Evolutionary conservation across 805 yeast genomes (phyloP), one percentile per base, ranked within the genome.

Genomic region (Citeromyces matritensis): DNA sequence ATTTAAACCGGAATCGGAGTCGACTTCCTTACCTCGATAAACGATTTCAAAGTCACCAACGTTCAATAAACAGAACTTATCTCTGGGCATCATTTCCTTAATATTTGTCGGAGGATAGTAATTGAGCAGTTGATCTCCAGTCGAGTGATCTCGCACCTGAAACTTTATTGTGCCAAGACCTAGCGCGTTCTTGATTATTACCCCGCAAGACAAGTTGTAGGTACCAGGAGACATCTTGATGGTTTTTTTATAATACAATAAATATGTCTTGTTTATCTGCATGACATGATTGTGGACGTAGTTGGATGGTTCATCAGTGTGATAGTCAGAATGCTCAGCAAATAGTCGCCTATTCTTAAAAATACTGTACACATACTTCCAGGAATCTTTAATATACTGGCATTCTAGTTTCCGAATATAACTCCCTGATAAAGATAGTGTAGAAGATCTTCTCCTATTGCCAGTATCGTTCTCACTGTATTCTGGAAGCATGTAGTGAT

Each of bases 111-210:
- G 73, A 1, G 79, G 75, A 40, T 63, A 70, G 35, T 62, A 69
- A 1, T 60, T 55, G 32, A 62, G 52, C 15, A 55, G 37, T 13
- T 42, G 43, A 10, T 50, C 41, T 6, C 50, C 50, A 3, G 47
- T 39, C 2, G 44, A 44, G 15, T 48, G 44, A 23, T 48, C 36
- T 34, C 55, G 55, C 6, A 72, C 53, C 39, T 60, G 67, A 39
- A 73, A 72, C 39, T 62, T 60, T 11, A 73, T 67, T 10, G 77
- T 70, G 2, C 77, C 78, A 17, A 73, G 46, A 0, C 80, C 80
- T 32, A 57, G 52, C 1, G 68, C 69, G 36, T 64, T 62, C 32
- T 66, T 65, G n/a, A 69, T 51, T 5, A 68, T 64, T 15, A 69
- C 43, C 0, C 72, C 76, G 31, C 68, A 58, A 28, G 68, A 60